phyloP scores from a whole-genome alignment of 345 rosid species.

The Rhizophora apiculata region DNA sequence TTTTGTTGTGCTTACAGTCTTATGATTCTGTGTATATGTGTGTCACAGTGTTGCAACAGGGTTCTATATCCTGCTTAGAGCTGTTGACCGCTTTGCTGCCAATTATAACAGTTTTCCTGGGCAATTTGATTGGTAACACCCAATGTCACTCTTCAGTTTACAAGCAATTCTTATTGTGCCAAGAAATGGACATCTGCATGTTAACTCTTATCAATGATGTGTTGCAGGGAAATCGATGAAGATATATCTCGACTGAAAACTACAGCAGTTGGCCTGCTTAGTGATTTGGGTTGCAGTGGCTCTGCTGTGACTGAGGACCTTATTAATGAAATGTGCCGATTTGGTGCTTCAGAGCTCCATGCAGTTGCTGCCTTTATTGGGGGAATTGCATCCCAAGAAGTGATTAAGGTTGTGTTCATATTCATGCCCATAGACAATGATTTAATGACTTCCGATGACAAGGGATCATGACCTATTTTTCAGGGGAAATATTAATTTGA shows the following conservation, averaged over 20 bases:
- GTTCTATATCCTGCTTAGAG: slow-evolving; percentile 82
- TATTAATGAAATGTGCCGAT: slow-evolving; percentile 88
- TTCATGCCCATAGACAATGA: too few species aligned
- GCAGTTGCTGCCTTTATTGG: slow-evolving; percentile 89
- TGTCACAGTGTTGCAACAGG: slow-evolving; percentile 65
- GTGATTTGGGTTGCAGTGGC: slow-evolving; percentile 83
- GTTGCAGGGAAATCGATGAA: slow-evolving; percentile 71
- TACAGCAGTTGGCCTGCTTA: slow-evolving; percentile 59
- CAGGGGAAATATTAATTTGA: not conserved
- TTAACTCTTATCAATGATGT: not conserved
- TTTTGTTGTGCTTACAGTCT: slow-evolving; percentile 13
- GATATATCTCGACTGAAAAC: slow-evolving; percentile 81
- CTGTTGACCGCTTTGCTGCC: slow-evolving; percentile 80
- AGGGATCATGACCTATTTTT: not conserved
- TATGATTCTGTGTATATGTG: slow-evolving; percentile 1
- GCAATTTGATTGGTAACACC: slow-evolving; percentile 79
- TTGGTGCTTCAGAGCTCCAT: slow-evolving; percentile 96
- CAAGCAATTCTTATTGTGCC: not conserved
- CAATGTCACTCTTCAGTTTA: not conserved
- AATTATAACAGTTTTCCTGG: slow-evolving; percentile 92
- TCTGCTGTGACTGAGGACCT: slow-evolving; percentile 82
- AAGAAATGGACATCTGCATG: not conserved
- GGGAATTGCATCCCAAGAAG: slow-evolving; percentile 94
- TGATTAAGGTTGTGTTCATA: slow-evolving; percentile 58
- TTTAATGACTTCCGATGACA: not conserved